phyloP scores from a whole-genome alignment of 345 rosid genomes.

The Hibiscus tridactylites region DNA sequence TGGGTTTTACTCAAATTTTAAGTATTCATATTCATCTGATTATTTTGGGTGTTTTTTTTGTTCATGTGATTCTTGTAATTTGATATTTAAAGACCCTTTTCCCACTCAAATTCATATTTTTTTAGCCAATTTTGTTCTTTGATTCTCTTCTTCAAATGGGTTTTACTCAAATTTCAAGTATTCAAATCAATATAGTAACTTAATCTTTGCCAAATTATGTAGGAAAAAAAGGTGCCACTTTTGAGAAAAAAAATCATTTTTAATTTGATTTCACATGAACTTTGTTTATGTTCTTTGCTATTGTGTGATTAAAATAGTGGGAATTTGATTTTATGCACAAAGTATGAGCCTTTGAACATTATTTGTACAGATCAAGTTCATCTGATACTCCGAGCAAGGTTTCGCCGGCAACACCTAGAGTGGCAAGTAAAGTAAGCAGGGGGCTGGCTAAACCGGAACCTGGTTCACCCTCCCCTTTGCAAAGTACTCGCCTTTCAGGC shows the following conservation, averaged over 20 bases:
- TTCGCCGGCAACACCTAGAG: constrained; percentile 68
- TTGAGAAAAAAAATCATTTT: constrained; percentile 16
- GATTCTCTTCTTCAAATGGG: constrained; percentile 6
- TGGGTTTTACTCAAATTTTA: too few relatives aligned
- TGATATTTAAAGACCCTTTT: neutral
- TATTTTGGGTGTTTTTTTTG: neutral
- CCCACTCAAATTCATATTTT: neutral
- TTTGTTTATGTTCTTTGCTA: constrained; percentile 1
- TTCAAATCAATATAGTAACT: neutral
- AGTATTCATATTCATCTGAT: too few relatives aligned
- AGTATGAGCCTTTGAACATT: constrained; percentile 11
- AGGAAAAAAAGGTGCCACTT: neutral
- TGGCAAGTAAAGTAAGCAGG: constrained; percentile 40
- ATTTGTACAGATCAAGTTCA: constrained; percentile 50
- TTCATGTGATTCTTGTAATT: neutral
- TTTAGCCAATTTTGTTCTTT: constrained; percentile 2
- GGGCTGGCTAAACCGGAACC: constrained; percentile 52
- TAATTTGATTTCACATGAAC: neutral
- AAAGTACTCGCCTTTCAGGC: constrained; percentile 49
- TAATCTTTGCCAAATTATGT: constrained; percentile 6
- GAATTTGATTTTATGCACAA: constrained; percentile 10
- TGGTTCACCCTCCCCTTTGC: constrained; percentile 50
- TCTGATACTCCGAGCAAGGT: constrained; percentile 67
- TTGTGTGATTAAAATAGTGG: constrained; percentile 6
- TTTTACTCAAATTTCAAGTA: constrained; percentile 8